These are phyloP conservation scores for Ambrosia trifida DNA, from an alignment of 129 eudicot genomes.

Conservation along the genomic window DNA sequence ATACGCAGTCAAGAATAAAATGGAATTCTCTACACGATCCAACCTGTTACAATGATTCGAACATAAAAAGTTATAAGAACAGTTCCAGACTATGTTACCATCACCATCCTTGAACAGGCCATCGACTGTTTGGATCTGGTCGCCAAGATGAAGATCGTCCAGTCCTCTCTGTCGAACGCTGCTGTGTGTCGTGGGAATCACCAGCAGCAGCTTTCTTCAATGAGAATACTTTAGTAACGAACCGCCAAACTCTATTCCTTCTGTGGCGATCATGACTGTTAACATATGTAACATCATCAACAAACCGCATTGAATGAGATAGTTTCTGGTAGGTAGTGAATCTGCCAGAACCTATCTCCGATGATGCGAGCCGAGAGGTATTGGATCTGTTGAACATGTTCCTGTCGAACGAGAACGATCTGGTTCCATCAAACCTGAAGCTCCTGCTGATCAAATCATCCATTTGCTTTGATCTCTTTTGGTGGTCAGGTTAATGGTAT, in stretches of 20 bases:
- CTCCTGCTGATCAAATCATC: conserved; percentile 36
- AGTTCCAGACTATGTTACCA: too few species aligned
- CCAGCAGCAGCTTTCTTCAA: conserved; percentile 22
- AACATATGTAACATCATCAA: background rate
- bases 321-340: conserved; percentile 29
- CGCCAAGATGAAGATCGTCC: conserved; percentile 36
- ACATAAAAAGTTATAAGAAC: too few species aligned
- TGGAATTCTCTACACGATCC: too few species aligned
- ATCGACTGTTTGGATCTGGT: conserved; percentile 48
- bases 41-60: too few species aligned
- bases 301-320: conserved; percentile 5
- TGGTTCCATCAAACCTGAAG: conserved; percentile 30
- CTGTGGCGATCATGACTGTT: background rate
- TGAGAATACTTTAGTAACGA: conserved; percentile 27
- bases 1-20: too few species aligned
- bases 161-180: background rate
- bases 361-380: conserved; percentile 22
- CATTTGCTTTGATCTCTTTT: background rate
- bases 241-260: conserved; percentile 17
- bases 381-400: conserved; percentile 19
- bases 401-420: conserved; percentile 27
- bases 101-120: conserved; percentile 78
- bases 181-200: conserved; percentile 7
- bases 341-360: conserved; percentile 30
- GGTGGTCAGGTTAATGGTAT: too few species aligned